Conservation (phyloP, 1,284 basidiomycete genomes). For the Golubevia sp. region DNA sequence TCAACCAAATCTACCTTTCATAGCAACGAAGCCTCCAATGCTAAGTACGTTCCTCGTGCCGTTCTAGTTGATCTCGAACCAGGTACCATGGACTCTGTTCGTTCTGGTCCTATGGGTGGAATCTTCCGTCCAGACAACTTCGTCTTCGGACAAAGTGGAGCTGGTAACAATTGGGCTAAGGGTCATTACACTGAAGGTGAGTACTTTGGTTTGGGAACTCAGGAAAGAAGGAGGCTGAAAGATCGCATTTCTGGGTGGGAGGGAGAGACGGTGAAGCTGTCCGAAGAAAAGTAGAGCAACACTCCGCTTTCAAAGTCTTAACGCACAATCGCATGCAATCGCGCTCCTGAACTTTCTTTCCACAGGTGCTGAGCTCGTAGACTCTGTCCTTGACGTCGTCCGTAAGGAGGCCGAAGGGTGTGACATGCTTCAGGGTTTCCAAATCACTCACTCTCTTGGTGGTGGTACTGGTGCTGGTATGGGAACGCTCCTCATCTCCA, state of each 20-base stretch:
- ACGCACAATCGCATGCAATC: too few species aligned
- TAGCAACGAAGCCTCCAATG: conserved; percentile 64
- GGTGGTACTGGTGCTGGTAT: conserved; percentile 71
- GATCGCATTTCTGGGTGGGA: neutral
- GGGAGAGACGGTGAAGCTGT: neutral
- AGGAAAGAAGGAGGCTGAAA: neutral
- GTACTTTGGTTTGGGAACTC: too few species aligned
- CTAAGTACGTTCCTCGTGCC: conserved; percentile 67
- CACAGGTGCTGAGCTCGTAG: conserved; percentile 67
- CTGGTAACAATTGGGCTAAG: conserved; percentile 70
- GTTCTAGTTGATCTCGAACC: conserved; percentile 79
- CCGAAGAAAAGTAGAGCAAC: neutral
- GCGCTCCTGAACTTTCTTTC: neutral
- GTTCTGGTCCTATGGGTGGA: conserved; percentile 68
- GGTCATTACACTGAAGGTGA: conserved; percentile 63
- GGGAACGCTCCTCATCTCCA: conserved; percentile 70
- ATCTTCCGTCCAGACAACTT: conserved; percentile 70
- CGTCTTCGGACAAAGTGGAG: conserved; percentile 67
- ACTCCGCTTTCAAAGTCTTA: neutral
- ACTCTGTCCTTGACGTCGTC: conserved; percentile 68
- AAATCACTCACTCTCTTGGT: conserved; percentile 70
- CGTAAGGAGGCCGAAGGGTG: conserved; percentile 69
- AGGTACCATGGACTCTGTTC: conserved; percentile 93
- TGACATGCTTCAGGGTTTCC: conserved; percentile 70
- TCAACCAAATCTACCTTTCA: neutral